phyloP scores from a whole-genome alignment of 345 rosid species.

The Salix koriyanagi region DNA sequence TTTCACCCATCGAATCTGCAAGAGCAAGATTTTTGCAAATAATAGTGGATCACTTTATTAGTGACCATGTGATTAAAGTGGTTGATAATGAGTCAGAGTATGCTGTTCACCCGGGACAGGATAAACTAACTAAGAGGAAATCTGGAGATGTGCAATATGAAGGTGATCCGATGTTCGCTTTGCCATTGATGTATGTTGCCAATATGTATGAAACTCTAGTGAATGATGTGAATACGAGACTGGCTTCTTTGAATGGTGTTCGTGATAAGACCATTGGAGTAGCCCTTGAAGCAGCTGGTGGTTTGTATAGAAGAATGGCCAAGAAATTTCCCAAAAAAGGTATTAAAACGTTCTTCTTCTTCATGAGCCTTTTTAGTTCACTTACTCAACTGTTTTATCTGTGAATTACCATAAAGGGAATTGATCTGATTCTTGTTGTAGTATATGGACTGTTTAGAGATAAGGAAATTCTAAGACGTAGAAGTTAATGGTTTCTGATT shows the following conservation, averaged over 20 bases:
- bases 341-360: conserved; percentile 9
- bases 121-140: conserved; percentile 67
- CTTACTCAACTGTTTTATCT: neutral
- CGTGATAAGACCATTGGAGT: conserved; percentile 83
- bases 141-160: conserved; percentile 60
- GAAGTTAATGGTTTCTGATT: neutral
- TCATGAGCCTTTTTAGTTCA: neutral
- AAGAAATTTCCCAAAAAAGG: conserved; percentile 93
- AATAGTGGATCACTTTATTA: conserved; percentile 68
- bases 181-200: conserved; percentile 92
- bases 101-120: conserved; percentile 42
- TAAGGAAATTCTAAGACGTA: no score
- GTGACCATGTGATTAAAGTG: conserved; percentile 56
- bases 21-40: conserved; percentile 74
- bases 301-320: conserved; percentile 75
- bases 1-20: conserved; percentile 80
- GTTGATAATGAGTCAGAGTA: conserved; percentile 47
- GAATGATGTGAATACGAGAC: conserved; percentile 65
- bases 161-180: conserved; percentile 68
- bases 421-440: no score
- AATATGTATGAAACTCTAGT: conserved; percentile 82
- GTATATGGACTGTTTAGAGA: no score
- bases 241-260: conserved; percentile 67
- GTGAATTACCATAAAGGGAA: no score
- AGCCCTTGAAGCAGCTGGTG: conserved; percentile 96